phyloP scores from a whole-genome alignment of 163 green algal genomes.

The Botryococcus braunii region DNA sequence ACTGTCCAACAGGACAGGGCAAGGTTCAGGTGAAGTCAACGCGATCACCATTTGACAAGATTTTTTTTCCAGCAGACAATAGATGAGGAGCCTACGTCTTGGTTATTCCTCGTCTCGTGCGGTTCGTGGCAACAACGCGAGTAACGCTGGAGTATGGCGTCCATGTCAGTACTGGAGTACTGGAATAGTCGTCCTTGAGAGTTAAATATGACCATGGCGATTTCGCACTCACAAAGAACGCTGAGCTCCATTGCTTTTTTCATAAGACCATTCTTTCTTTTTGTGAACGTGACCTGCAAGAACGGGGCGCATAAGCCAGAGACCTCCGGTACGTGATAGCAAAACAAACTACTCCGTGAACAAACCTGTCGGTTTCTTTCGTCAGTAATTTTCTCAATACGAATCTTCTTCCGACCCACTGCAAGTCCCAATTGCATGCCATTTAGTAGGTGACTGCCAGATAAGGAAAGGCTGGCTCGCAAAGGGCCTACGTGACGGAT shows the following conservation, averaged over 20 bases:
- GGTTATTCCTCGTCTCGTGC: conserved; percentile 8
- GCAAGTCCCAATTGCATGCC: not conserved
- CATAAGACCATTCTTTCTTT: conserved; percentile 72
- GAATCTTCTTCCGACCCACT: conserved; percentile 22
- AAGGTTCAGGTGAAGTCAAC: too few species aligned
- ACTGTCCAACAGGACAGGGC: not conserved
- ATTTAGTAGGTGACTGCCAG: too few species aligned
- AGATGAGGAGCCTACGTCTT: conserved; percentile 1
- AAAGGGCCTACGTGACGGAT: too few species aligned
- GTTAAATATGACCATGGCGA: conserved; percentile 62
- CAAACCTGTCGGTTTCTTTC: conserved; percentile 35
- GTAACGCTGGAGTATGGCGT: conserved; percentile 51
- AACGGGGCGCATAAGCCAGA: not conserved
- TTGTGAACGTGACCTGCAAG: conserved; percentile 58
- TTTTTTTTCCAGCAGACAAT: not conserved
- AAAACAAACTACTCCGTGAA: not conserved
- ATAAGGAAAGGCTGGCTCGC: too few species aligned
- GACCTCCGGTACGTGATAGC: too few species aligned
- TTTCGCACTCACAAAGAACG: conserved; percentile 69
- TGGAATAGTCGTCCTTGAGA: conserved; percentile 48
- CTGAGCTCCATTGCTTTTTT: conserved; percentile 76
- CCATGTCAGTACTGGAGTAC: conserved; percentile 59
- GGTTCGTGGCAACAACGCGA: conserved; percentile 1
- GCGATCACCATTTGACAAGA: not conserved
- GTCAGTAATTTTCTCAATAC: conserved; percentile 34